A percentile compares a stretch with the other conserved stretches of the same genome.
These are phyloP conservation scores for Lepidopterella palustris DNA, from an alignment of 495 filamentous ascomycete species.

Conservation along the genomic window DNA sequence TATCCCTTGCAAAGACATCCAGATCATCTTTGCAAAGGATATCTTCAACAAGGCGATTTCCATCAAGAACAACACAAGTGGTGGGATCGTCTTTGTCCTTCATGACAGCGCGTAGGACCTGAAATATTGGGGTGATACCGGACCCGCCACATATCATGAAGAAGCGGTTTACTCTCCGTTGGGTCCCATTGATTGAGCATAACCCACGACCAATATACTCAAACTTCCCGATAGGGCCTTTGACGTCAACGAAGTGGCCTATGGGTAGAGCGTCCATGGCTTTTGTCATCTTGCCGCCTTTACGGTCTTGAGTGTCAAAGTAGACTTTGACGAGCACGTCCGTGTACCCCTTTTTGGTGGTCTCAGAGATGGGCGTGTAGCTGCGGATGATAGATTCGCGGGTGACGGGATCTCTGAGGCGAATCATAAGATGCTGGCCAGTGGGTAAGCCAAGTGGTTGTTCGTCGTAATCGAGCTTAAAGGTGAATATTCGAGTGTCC, in stretches of 20 bases:
- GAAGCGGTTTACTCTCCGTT: slow-evolving; percentile 59
- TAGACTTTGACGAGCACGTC: slow-evolving; percentile 85
- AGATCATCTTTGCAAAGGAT: slow-evolving; percentile 77
- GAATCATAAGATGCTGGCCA: slow-evolving; percentile 87
- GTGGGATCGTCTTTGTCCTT: slow-evolving; percentile 52
- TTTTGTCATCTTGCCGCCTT: slow-evolving; percentile 80
- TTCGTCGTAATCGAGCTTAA: slow-evolving; percentile 64
- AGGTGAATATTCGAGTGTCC: slow-evolving; percentile 80
- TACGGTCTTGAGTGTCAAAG: slow-evolving; percentile 49
- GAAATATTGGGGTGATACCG: slow-evolving; percentile 88
- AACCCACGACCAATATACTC: slow-evolving; percentile 65
- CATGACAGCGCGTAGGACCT: slow-evolving; percentile 75
- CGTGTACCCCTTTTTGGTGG: slow-evolving; percentile 52
- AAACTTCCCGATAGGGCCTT: slow-evolving; percentile 86
- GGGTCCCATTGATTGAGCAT: slow-evolving; percentile 55
- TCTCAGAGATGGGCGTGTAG: slow-evolving; percentile 81
- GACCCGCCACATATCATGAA: slow-evolving; percentile 87
- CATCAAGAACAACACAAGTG: slow-evolving; percentile 66
- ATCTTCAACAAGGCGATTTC: slow-evolving; percentile 74
- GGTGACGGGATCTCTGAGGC: slow-evolving; percentile 62
- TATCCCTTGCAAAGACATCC: slow-evolving; percentile 51
- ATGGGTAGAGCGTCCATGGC: slow-evolving; percentile 67
- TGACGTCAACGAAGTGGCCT: slow-evolving; percentile 72
- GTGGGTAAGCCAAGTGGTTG: slow-evolving; percentile 75
- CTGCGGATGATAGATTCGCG: slow-evolving; percentile 71